Evolutionary conservation across 257 asterid species (phyloP), one percentile per base, ranked within the genome.

Genomic region (Nicotiana otophora): DNA sequence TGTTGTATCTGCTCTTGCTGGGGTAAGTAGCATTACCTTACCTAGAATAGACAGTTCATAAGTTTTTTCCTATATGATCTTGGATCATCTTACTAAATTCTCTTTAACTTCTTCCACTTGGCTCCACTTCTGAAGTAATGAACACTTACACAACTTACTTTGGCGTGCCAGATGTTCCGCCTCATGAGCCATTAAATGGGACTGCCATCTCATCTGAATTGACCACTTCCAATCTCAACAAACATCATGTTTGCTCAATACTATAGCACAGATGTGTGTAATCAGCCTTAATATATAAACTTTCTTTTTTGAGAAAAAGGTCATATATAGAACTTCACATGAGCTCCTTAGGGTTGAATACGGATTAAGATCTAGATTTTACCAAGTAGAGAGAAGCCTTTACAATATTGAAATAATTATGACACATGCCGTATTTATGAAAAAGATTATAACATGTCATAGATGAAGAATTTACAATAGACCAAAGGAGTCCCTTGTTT

Each of bases 1-100:
- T 69, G 51, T 69, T 39, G 55, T 69, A 69, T 39, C 77, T 34
- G 77, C 11, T 69, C 77, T n/a, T 42, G 77, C 57, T 69, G 57
- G 5, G 31, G 77, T 69, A 69, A n/a, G 55, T 69, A 19, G 57
- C 57, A 39, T 68, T 69, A 10, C 77, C 57, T 69, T 19, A 36
- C 31, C 2, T 15, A 39, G 75, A 67, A 67, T 17, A 67, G 19
- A 68, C 77, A 34, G 77, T 68, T 68, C 19, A 68, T 30, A 68
- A 39, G 54, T 34, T 68, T 36, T 39, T 5, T 68, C 77, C 77
- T 9, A 68, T 26, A 68, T 68, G 77, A 68, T 34, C 77, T 34
- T 5, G 5, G 77, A 69, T 69, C 33, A 39, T 39, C 77, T 19
- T 39, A 69, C 10, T 19, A 69, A 69, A 30, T 69, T 39, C 77